Conservation (phyloP, 2,329 filamentous ascomycete species). For the Calycina marina region DNA sequence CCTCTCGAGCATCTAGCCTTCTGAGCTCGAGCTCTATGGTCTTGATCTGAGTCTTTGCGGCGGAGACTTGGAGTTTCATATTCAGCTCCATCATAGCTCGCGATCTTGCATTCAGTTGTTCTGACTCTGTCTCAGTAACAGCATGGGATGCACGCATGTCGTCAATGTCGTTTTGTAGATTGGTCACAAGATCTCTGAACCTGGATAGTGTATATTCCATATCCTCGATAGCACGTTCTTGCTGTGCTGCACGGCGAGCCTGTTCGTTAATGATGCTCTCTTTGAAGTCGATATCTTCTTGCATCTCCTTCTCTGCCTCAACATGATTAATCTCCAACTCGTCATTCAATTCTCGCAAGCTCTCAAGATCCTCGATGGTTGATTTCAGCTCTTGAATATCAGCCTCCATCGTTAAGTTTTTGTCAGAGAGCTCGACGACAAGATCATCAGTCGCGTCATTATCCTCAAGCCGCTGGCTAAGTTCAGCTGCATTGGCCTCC, state of each 20-base stretch:
- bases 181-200: constrained; percentile 80
- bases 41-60: constrained; percentile 83
- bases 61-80: constrained; percentile 80
- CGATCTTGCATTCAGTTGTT: constrained; percentile 76
- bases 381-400: constrained; percentile 70
- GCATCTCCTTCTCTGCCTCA: constrained; percentile 85
- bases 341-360: constrained; percentile 80
- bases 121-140: constrained; percentile 83
- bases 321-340: constrained; percentile 89
- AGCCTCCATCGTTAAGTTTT: constrained; percentile 72
- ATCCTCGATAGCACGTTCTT: constrained; percentile 70
- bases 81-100: constrained; percentile 95
- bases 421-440: constrained; percentile 80
- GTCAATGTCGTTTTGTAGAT: constrained; percentile 72
- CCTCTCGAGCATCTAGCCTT: constrained; percentile 77
- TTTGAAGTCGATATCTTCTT: constrained; percentile 82
- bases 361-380: constrained; percentile 76
- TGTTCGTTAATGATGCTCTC: constrained; percentile 78
- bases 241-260: constrained; percentile 53
- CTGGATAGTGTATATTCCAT: constrained; percentile 80
- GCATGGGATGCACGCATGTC: constrained; percentile 87
- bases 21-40: constrained; percentile 84
- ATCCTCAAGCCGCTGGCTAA: constrained; percentile 81
- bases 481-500: constrained; percentile 66
- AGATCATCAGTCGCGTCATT: constrained; percentile 82